A percentile compares a stretch with the other conserved stretches of the same genome.
These are phyloP conservation scores for Kodamaea hsintzibuensis DNA, from an alignment of 805 yeast genomes.

Conservation along the genomic window DNA sequence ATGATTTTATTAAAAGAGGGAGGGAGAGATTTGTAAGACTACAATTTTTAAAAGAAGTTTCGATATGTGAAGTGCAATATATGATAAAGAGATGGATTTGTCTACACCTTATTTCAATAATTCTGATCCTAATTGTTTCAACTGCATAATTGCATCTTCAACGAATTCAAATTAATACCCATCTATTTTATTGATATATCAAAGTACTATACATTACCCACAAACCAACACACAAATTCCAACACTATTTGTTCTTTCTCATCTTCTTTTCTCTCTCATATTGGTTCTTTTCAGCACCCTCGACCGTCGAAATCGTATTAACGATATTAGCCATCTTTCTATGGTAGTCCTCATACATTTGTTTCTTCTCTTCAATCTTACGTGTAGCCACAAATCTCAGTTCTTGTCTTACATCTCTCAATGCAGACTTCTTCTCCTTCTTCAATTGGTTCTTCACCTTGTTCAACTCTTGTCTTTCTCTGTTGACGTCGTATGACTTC, in stretches of 20 bases:
- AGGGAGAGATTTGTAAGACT: no score
- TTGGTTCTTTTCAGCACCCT: constrained; percentile 91
- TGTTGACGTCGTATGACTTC: constrained; percentile 85
- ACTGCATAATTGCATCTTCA: no score
- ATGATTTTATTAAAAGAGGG: no score
- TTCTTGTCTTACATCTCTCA: constrained; percentile 90
- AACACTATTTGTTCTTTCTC: constrained; percentile 57
- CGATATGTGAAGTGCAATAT: no score
- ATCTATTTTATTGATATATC: no score
- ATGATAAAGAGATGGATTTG: no score
- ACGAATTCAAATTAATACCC: no score
- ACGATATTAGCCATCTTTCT: constrained; percentile 84
- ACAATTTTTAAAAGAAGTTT: no score
- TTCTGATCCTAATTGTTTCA: no score
- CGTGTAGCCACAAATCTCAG: constrained; percentile 84
- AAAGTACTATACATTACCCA: not conserved
- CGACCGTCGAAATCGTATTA: constrained; percentile 86
- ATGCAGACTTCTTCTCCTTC: constrained; percentile 84
- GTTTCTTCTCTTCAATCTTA: constrained; percentile 75
- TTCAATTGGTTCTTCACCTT: constrained; percentile 84
- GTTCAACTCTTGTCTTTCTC: constrained; percentile 75
- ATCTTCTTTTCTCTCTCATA: constrained; percentile 83
- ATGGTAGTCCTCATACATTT: constrained; percentile 77
- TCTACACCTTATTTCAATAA: no score
- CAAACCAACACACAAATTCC: constrained; percentile 20